These are phyloP conservation scores for Aureoboletus auriporus DNA, from an alignment of 768 basidiomycete species.

Conservation along the genomic window DNA sequence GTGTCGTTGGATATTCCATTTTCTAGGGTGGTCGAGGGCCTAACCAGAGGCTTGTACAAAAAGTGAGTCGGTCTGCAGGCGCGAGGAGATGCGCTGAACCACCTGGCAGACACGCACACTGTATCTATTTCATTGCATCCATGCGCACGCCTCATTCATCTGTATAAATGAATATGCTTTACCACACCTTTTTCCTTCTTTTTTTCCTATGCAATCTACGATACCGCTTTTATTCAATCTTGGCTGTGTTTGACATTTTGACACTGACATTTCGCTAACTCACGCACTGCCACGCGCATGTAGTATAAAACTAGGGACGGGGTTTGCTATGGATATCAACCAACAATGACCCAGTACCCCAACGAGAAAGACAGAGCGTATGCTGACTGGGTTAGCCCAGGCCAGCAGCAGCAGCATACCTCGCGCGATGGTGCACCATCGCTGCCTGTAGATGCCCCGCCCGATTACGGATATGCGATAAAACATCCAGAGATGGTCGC, in stretches of 20 bases:
- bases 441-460: slow-evolving; percentile 8
- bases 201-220: slow-evolving; percentile 15
- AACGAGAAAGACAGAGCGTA: slow-evolving; percentile 22
- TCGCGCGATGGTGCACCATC: slow-evolving; percentile 7
- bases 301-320: background rate
- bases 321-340: background rate
- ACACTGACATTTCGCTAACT: too few species aligned
- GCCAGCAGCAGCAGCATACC: slow-evolving; percentile 1
- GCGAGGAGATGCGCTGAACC: slow-evolving; percentile 2
- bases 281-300: too few species aligned
- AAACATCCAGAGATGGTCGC: background rate
- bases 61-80: slow-evolving; percentile 4
- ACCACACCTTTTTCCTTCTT: background rate
- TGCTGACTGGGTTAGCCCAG: slow-evolving; percentile 9
- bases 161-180: slow-evolving; percentile 12
- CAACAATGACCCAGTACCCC: slow-evolving; percentile 18
- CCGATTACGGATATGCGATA: slow-evolving; percentile 8
- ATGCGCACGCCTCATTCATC: slow-evolving; percentile 17
- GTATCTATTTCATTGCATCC: slow-evolving; percentile 20
- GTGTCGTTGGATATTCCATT: slow-evolving; percentile 19
- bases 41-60: slow-evolving; percentile 12
- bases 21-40: slow-evolving; percentile 23
- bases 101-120: slow-evolving; percentile 2
- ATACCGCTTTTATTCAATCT: slow-evolving; percentile 2
- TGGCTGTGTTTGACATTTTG: too few species aligned